A percentile compares a stretch with the other conserved stretches of the same genome.
Evolutionary conservation across 1,139 yeast genomes (phyloP).

Genomic region (Tardiomyces digboiensis): DNA sequence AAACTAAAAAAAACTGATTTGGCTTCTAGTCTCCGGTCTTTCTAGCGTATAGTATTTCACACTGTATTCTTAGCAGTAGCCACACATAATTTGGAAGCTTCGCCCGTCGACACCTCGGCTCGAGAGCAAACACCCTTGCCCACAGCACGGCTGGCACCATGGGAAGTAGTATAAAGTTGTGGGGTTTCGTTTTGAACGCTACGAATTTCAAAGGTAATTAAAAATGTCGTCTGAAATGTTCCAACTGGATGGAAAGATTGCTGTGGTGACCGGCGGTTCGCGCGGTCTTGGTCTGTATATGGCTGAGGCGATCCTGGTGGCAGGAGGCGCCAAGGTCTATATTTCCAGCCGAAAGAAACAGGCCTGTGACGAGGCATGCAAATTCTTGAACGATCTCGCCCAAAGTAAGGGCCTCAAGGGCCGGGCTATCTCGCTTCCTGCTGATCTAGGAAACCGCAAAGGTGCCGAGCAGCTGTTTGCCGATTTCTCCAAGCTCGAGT

Average conservation of each 20-base stretch:
- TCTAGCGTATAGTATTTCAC: too few relatives aligned
- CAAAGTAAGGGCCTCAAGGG: slow-evolving; percentile 33
- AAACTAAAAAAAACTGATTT: too few relatives aligned
- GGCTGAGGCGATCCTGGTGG: slow-evolving; percentile 54
- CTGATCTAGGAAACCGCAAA: slow-evolving; percentile 46
- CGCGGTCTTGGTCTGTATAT: slow-evolving; percentile 65
- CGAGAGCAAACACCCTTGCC: too few relatives aligned
- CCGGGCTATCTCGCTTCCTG: slow-evolving; percentile 44
- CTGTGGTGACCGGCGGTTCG: slow-evolving; percentile 73
- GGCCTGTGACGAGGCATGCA: slow-evolving; percentile 55
- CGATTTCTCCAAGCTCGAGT: slow-evolving; percentile 34
- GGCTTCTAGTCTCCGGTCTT: too few relatives aligned
- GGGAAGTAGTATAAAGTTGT: too few relatives aligned
- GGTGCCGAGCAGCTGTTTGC: slow-evolving; percentile 41
- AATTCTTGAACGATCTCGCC: slow-evolving; percentile 39
- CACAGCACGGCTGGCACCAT: too few relatives aligned
- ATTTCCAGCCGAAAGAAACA: slow-evolving; percentile 57
- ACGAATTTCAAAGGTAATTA: too few relatives aligned
- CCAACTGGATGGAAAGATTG: slow-evolving; percentile 51
- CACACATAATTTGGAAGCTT: too few relatives aligned
- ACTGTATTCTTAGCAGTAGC: too few relatives aligned
- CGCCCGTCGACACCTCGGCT: too few relatives aligned
- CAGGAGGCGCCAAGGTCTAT: slow-evolving; percentile 56
- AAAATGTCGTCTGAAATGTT: slow-evolving; percentile 12
- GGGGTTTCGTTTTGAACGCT: too few relatives aligned